Evolutionary conservation across 2,329 filamentous ascomycete species (phyloP), one percentile per base, ranked within the genome.

Genomic region (Ophiocordyceps robertsii): DNA sequence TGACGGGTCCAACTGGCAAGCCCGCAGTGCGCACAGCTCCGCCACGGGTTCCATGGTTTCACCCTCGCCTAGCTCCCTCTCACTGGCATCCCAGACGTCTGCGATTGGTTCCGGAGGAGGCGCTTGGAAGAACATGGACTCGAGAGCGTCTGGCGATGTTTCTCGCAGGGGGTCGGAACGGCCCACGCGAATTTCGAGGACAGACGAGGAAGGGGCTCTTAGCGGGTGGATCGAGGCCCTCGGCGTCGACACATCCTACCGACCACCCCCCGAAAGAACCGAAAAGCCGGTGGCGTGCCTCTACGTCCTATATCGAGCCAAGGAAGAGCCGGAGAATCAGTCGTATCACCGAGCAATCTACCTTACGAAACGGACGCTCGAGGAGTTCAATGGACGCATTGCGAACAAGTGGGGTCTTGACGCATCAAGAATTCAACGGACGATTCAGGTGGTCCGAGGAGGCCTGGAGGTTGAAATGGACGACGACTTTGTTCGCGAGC

Each of bases 151-250:
- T 16, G 66, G 67, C 21, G 75, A 80, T 5, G 56, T 57, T 1
- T 60, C 66, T 3, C 62, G 61, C 32, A 66, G 66, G 44, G 48
- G 70, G 62, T 61, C 72, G 52, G 56, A 79, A 60, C 58, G 84
- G 37, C 69, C 70, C 0, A 72, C 66, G 2, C 69, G 66, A 43
- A 55, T 78, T 37, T 61, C 59, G 42, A 70, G 72, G 50, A 70
- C 69, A 0, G 77, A 80, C 42, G 74, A 77, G 19, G 66, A 75
- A 31, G 81, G 81, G 10, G 77, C 73, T 21, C 66, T 88, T 27
- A 82, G 77, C 46, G 83, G 84, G 6, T 95, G 84, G 80, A 92
- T 96, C 48, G 88, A 95, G 57, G 87, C 88, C 1, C 65, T 95
- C 8, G 92, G 87, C 29, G 86, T 96, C n/a, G 92, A 96, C 57